A percentile compares a stretch with the other conserved stretches of the same genome.
Evolutionary conservation across 768 basidiomycete genomes (phyloP).

Genomic region (Asterophora parasitica): DNA sequence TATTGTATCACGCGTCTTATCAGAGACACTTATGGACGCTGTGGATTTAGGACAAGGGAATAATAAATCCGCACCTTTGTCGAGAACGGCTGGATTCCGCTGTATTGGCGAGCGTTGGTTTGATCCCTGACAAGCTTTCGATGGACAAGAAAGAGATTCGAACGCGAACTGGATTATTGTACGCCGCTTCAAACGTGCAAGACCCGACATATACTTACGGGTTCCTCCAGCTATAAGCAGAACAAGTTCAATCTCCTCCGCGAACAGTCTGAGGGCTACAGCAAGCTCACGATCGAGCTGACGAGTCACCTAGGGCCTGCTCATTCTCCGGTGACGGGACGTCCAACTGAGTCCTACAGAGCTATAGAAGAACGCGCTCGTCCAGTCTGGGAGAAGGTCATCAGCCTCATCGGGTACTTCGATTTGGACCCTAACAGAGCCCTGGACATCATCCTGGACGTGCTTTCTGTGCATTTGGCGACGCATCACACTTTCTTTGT

Average conservation of each 20-base stretch:
- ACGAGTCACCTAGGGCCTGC: slow-evolving; percentile 71
- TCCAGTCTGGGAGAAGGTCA: slow-evolving; percentile 77
- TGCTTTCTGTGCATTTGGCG: slow-evolving; percentile 75
- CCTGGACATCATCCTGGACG: slow-evolving; percentile 89
- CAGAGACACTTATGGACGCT: slow-evolving; percentile 2
- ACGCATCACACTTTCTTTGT: slow-evolving; percentile 89
- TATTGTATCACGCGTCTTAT: neutral
- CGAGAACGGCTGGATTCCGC: slow-evolving; percentile 70
- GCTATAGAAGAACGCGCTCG: slow-evolving; percentile 60
- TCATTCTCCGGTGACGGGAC: slow-evolving; percentile 63
- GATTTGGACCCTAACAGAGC: slow-evolving; percentile 94
- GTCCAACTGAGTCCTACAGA: slow-evolving; percentile 53
- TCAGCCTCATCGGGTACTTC: slow-evolving; percentile 91
- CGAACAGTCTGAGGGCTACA: slow-evolving; percentile 97
- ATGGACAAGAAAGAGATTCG: slow-evolving; percentile 80
- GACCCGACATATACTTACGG: slow-evolving; percentile 2
- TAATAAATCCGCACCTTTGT: slow-evolving; percentile 58
- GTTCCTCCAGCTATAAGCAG: slow-evolving; percentile 80
- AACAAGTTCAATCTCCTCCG: slow-evolving; percentile 97
- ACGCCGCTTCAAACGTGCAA: slow-evolving; percentile 27
- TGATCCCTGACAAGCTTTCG: slow-evolving; percentile 61
- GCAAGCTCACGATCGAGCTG: slow-evolving; percentile 84
- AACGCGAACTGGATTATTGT: slow-evolving; percentile 79
- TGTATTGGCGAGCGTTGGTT: slow-evolving; percentile 56
- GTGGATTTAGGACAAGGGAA: slow-evolving; percentile 46